Percentiles rank a stretch among this genome's conserved stretches.
Evolutionary conservation across 1,139 yeast species (phyloP).

Genomic region (Scheffersomyces insectosa): DNA sequence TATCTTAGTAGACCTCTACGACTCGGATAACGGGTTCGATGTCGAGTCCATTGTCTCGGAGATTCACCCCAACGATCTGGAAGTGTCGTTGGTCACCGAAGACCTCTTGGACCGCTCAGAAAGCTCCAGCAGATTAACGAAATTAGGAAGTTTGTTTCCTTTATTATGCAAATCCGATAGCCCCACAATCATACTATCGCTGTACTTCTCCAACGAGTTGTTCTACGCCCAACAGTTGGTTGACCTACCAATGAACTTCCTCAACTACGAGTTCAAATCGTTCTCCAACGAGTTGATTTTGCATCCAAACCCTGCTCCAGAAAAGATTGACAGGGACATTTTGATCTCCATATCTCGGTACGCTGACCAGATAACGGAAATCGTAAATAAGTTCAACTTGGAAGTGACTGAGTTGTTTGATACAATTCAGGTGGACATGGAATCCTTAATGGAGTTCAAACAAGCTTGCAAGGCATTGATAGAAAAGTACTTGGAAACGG

Average conservation of each 20-base stretch:
- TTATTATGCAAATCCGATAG: constrained; percentile 2
- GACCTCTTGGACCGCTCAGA: too few relatives aligned
- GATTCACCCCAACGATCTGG: too few relatives aligned
- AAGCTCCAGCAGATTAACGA: too few relatives aligned
- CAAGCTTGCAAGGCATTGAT: constrained; percentile 8
- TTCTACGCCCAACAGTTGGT: constrained; percentile 16
- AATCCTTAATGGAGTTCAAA: constrained; percentile 9
- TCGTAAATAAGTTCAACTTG: constrained; percentile 11
- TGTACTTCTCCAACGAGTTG: constrained; percentile 16
- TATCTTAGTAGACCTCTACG: too few relatives aligned
- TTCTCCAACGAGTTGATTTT: constrained; percentile 2
- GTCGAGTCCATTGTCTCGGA: too few relatives aligned
- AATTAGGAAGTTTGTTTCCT: too few relatives aligned
- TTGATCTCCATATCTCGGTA: too few relatives aligned
- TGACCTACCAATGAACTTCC: constrained; percentile 13
- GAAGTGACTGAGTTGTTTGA: constrained; percentile 1
- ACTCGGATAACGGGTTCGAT: too few relatives aligned
- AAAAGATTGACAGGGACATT: too few relatives aligned
- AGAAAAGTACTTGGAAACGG: constrained; percentile 13
- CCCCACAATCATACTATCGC: constrained; percentile 7
- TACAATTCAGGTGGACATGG: not conserved
- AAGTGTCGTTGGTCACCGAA: too few relatives aligned
- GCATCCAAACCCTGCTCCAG: too few relatives aligned
- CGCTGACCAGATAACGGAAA: constrained; percentile 5
- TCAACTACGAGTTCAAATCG: constrained; percentile 11